These are phyloP conservation scores for Pichia manshurica DNA, from an alignment of 805 yeast species.

Conservation along the genomic window DNA sequence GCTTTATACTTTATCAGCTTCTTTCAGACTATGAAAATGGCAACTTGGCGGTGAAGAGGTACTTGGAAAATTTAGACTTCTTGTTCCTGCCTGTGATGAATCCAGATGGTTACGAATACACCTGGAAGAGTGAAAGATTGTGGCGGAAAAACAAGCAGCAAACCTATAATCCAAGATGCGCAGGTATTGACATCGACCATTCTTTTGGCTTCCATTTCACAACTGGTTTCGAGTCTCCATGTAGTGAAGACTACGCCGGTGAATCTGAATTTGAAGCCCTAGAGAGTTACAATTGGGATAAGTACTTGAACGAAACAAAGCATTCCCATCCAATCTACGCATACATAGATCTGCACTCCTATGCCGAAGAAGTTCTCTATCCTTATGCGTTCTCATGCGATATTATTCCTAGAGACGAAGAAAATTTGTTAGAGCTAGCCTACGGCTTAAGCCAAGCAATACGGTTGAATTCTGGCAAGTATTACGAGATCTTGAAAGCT, in stretches of 20 bases:
- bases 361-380: conserved; percentile 74
- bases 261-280: conserved; percentile 62
- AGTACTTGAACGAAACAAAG: conserved; percentile 43
- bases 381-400: conserved; percentile 81
- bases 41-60: conserved; percentile 37
- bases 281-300: conserved; percentile 48
- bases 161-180: conserved; percentile 58
- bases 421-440: conserved; percentile 73
- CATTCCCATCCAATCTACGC: conserved; percentile 61
- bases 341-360: conserved; percentile 77
- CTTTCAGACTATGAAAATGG: conserved; percentile 40
- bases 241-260: conserved; percentile 82
- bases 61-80: conserved; percentile 58
- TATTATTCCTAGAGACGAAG: conserved; percentile 69
- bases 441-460: conserved; percentile 76
- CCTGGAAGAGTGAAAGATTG: conserved; percentile 75
- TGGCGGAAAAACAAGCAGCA: conserved; percentile 89
- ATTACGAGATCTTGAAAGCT: conserved; percentile 67
- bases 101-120: conserved; percentile 85
- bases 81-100: conserved; percentile 77
- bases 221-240: conserved; percentile 55
- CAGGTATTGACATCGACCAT: conserved; percentile 84
- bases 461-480: conserved; percentile 55
- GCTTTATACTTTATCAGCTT: conserved; percentile 48
- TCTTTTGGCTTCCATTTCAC: conserved; percentile 75